Base-by-base conservation (phyloP, 495 filamentous ascomycete species). In the Darksidea phi region DNA sequence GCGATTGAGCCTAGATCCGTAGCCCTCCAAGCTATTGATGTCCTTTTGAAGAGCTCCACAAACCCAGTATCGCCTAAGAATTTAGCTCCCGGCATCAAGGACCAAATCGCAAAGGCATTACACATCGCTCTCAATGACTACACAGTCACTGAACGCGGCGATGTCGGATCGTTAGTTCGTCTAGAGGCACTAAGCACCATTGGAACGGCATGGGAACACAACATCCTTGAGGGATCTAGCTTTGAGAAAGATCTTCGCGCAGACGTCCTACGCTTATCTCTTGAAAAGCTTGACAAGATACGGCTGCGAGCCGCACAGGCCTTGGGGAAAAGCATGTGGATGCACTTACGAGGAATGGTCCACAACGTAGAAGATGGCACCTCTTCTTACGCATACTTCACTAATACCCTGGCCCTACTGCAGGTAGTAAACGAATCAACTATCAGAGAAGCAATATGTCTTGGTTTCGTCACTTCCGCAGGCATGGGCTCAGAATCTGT, bases 271-370 rank as follows among this genome's bases (percentile, higher is more conserved):
- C 80, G 91, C 11, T 74, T 96, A 24, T 85, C 89, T 20, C 81
- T 86, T 0, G 94, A 97, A 73, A 95, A 95, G 70, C 79, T 97
- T 4, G 94, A 98, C 70, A 88, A 90, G 58, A 84, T 97, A 28
- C 83, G 94, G 37, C 71, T 82, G 1, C 82, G 86, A 66, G 91
- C 91, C 32, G 81, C 80, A 70, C 52, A 69, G 10, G 67, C 72
- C 37, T 54, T 71, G 11, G 59, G 54, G 36, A 21, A 28, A 47
- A 49, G 25, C 11, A 57, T 43, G 1, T 18, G 23, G 23, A 55
- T 54, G 21, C 46, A 57, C 25, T 57, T 59, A n/a, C 13, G 20
- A 46, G 49, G 32, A 23, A 52, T 41, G 1, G 48, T 55, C 10
- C 21, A 21, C 13, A 23, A 45, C 10, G 48, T 52, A 1, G 20